Conservation (phyloP, 176 grass and related monocot genomes). For the Aegilops umbellulata region DNA sequence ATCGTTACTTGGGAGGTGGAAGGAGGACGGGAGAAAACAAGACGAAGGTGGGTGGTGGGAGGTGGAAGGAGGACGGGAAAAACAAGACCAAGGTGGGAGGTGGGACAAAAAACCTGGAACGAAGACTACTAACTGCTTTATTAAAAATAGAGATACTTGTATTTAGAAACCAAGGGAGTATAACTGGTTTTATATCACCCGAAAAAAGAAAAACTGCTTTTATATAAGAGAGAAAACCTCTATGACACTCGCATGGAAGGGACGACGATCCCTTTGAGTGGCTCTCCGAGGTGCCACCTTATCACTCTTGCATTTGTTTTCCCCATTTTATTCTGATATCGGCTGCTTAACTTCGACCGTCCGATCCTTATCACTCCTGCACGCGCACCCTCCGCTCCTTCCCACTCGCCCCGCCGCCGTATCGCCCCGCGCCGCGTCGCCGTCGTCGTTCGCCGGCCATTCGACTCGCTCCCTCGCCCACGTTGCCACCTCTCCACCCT, state of each 20-base stretch:
- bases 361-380: conserved; percentile 41
- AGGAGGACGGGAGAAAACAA: no score
- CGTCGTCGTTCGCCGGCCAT: neutral
- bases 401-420: neutral
- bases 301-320: neutral
- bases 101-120: no score
- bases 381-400: neutral
- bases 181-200: no score
- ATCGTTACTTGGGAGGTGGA: no score
- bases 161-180: no score
- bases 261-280: neutral
- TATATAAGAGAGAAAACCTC: no score
- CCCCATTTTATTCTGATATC: neutral
- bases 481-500: neutral
- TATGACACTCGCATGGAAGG: neutral
- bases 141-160: no score
- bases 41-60: no score
- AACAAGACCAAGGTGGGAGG: no score
- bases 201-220: no score
- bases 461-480: neutral
- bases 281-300: conserved; percentile 9
- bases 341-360: conserved; percentile 15
- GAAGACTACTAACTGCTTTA: no score
- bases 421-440: neutral
- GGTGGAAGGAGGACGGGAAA: no score